Base-by-base conservation (phyloP, 2,329 filamentous ascomycete genomes). In the Apiospora hydei region DNA sequence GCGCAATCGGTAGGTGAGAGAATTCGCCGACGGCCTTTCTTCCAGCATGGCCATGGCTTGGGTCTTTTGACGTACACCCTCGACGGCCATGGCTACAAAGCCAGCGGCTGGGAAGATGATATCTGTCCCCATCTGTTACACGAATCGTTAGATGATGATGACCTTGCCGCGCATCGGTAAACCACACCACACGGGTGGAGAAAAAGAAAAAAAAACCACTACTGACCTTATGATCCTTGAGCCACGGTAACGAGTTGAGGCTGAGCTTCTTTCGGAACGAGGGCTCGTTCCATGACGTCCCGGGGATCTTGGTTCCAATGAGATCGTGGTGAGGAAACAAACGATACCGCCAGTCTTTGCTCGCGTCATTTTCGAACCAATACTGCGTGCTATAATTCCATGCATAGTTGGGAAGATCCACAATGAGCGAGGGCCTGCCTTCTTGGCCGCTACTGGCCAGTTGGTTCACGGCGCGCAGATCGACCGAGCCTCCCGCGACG, bases 171-270 rank as follows among this genome's bases (percentile, higher is more conserved):
- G 26, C 26, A 30, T 30, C 26, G 26, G 26, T 30, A 30, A 30
- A 30, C 26, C 26, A 30, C 26, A 30, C 26, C 26, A 30, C 26
- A 30, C 26, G 26, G 26, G 26, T 30, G 1, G 26, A 30, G 3
- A 30, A 30, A 11, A 11, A 11, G 5, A 41, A 41, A 41, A 41
- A 7, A 41, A 41, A 8, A 11, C 2, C 1, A 41, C 10, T 41
- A 8, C 44, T 13, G 4, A 46, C 14, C 51, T 75, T 74, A 77
- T 87, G 86, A 73, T 87, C 84, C 16, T 80, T 76, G 2, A 86
- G 80, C 72, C 86, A 87, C 26, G 26, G 26, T 30, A 30, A 30
- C 26, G 26, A 30, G 26, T 30, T 30, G 26, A 30, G 26, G 26
- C 26, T 30, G 26, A 30, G 26, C 26, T n/a, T 87, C 80, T 0